phyloP scores from a whole-genome alignment of 164 flowering plant genomes.

The Warburgia ugandensis region DNA sequence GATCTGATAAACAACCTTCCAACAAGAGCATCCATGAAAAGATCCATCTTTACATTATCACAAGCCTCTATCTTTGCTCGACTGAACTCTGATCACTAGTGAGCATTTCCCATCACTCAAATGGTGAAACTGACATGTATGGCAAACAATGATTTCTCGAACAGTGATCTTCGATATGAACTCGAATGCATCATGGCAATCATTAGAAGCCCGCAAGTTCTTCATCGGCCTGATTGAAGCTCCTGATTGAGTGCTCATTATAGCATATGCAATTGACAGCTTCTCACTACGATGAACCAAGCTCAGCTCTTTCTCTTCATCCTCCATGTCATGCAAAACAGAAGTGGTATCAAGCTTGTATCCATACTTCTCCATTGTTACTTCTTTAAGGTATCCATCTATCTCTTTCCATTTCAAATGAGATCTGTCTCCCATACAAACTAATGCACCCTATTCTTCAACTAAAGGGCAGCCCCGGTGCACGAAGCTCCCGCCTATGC shows the following conservation, averaged over 20 bases:
- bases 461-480: too few species aligned
- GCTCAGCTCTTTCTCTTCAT: constrained; percentile 53
- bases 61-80: too few species aligned
- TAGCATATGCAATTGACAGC: constrained; percentile 62
- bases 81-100: background rate
- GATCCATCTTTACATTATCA: too few species aligned
- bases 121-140: too few species aligned
- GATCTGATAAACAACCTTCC: too few species aligned
- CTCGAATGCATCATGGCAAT: constrained; percentile 65
- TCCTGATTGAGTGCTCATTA: constrained; percentile 36
- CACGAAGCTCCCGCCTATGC: too few species aligned
- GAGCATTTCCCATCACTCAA: constrained; percentile 61
- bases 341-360: constrained; percentile 45
- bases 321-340: constrained; percentile 57
- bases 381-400: constrained; percentile 40
- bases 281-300: constrained; percentile 67
- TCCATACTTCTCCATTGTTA: constrained; percentile 35
- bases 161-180: constrained; percentile 35
- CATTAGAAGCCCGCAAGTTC: constrained; percentile 60
- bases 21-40: too few species aligned
- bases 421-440: constrained; percentile 45
- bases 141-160: constrained; percentile 60
- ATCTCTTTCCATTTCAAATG: constrained; percentile 49
- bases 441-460: constrained; percentile 54
- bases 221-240: constrained; percentile 63